phyloP scores from a whole-genome alignment of 208 protist species.

The Trypanosoma mega region DNA sequence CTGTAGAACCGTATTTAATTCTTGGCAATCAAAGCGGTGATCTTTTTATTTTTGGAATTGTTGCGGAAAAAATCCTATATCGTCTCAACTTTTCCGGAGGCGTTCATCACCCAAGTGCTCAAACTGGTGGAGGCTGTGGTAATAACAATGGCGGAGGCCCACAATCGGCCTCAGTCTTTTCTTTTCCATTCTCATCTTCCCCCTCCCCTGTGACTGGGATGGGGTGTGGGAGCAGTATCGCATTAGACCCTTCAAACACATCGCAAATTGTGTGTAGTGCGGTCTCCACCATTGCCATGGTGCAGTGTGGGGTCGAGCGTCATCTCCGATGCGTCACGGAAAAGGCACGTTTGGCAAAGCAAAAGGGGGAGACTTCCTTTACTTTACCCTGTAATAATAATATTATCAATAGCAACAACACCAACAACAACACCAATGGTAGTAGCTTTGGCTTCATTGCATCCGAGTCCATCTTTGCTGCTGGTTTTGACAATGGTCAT shows the following conservation, averaged over 20 bases:
- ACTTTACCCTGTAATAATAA: too few species aligned
- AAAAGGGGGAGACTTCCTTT: conserved; percentile 28
- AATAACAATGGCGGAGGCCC: too few species aligned
- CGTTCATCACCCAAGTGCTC: too few species aligned
- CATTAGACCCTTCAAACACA: too few species aligned
- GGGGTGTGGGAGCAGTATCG: too few species aligned
- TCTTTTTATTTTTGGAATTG: conserved; percentile 66
- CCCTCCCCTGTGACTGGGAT: not conserved
- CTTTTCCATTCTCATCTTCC: conserved; percentile 8
- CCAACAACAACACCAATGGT: too few species aligned
- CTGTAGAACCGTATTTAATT: conserved; percentile 78
- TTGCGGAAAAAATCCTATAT: conserved; percentile 66
- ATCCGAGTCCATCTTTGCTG: conserved; percentile 48
- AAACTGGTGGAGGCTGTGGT: too few species aligned
- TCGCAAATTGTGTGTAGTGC: conserved; percentile 59
- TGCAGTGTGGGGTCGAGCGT: conserved; percentile 72
- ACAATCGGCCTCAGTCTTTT: conserved; percentile 19
- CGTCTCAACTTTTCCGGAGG: conserved; percentile 64
- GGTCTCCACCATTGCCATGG: conserved; percentile 74
- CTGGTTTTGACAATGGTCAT: conserved; percentile 78
- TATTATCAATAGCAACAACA: too few species aligned
- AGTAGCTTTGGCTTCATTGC: too few species aligned
- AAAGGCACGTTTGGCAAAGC: conserved; percentile 45
- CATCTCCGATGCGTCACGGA: conserved; percentile 43
- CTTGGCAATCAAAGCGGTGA: conserved; percentile 87